Base-by-base conservation (phyloP, 2,329 filamentous ascomycete species). In the Cladophialophora yegresii region DNA sequence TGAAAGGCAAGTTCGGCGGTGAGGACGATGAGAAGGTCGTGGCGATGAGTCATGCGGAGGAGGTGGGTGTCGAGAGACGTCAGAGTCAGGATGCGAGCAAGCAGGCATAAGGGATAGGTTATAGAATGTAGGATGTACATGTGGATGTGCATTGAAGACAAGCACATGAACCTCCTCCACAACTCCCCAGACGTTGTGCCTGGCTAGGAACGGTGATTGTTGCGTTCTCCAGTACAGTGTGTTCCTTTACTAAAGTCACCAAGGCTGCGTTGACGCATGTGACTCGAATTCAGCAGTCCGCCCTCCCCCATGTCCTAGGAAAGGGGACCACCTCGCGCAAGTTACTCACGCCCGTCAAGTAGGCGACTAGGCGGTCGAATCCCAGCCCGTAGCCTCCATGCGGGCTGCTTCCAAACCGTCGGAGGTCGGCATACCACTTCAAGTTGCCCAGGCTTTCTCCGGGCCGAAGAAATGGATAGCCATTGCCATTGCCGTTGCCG, bases 361-460 rank as follows among this genome's bases (percentile, higher is more conserved):
- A 96, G 73, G 89, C 88, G 71, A 96, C 77, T 68, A 96, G 83
- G 61, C 93, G 86, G 80, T 97, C 93, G 74, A 96, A 96, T 8
- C 93, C 93, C 62, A 97, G 77, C 2, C 93, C 93, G 74, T 96
- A 97, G 0, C 93, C 93, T 49, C 93, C 93, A 72, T 96, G 93
- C 40, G 92, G 92, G 62, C 92, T 91, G 70, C 89, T 93, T n/a
- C 93, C 93, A 85, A 92, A 97, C 70, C 89, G 87, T 66, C 93
- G 87, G 66, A 97, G 83, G 75, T 97, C 92, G 26, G 91, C 81
- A 75, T 96, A 97, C 93, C 93, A 97, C 70, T 89, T 85, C 61
- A 96, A 77, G 65, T 80, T 79, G n/a, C 79, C 79, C 63, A 77
- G 72, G 66, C 77, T 72, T 73, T 81, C 77, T 20, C 73, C 73